phyloP scores from a whole-genome alignment of 352 stramenopile genomes.

The Phytophthora parvispora region DNA sequence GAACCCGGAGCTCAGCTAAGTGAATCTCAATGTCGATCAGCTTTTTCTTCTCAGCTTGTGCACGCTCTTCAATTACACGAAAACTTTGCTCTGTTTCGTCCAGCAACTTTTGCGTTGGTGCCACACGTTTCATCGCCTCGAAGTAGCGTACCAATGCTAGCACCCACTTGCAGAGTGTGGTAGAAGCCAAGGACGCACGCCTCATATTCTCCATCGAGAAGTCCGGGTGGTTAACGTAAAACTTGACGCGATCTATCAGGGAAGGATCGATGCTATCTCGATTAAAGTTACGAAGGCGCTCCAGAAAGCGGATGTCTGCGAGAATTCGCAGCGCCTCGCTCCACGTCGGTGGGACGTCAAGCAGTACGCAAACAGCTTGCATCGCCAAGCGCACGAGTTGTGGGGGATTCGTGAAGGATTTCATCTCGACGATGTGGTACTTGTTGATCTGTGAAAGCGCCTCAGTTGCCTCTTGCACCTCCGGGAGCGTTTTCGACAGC shows the following conservation, averaged over 20 bases:
- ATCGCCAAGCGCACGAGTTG: slow-evolving; percentile 81
- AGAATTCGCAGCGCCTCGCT: slow-evolving; percentile 71
- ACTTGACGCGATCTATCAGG: slow-evolving; percentile 60
- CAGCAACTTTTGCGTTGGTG: slow-evolving; percentile 62
- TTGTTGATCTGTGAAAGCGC: slow-evolving; percentile 83
- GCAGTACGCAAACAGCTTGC: slow-evolving; percentile 79
- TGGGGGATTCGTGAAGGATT: slow-evolving; percentile 78
- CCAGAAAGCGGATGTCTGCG: slow-evolving; percentile 76
- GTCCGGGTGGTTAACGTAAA: slow-evolving; percentile 76
- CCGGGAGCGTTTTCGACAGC: slow-evolving; percentile 68
- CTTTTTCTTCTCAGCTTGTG: slow-evolving; percentile 55
- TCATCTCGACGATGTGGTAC: slow-evolving; percentile 85
- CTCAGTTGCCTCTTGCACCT: slow-evolving; percentile 64
- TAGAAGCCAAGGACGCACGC: slow-evolving; percentile 70
- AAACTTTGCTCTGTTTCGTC: slow-evolving; percentile 53
- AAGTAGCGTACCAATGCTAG: slow-evolving; percentile 76
- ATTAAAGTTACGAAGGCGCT: slow-evolving; percentile 68
- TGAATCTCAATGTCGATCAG: slow-evolving; percentile 59
- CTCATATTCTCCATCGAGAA: slow-evolving; percentile 88
- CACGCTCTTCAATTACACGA: slow-evolving; percentile 47
- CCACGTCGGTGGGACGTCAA: slow-evolving; percentile 71
- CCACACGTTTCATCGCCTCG: slow-evolving; percentile 70
- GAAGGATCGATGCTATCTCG: slow-evolving; percentile 58
- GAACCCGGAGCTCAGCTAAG: slow-evolving; percentile 54
- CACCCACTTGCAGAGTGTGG: slow-evolving; percentile 81